phyloP scores from a whole-genome alignment of 2,329 filamentous ascomycete genomes.

The Epichloe elymi region DNA sequence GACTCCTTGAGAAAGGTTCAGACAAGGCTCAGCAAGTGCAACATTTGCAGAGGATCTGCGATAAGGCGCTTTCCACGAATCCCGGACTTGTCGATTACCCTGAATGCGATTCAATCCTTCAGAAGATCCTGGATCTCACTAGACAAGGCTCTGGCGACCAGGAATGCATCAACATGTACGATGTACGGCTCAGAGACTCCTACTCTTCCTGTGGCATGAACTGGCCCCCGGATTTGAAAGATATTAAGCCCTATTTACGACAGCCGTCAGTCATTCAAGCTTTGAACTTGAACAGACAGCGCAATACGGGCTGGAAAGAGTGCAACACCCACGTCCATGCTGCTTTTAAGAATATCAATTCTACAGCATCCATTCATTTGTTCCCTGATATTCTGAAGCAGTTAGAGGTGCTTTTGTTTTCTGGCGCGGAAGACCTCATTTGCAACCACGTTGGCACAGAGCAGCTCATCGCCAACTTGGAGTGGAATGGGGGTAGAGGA shows the following conservation, averaged over 20 bases:
- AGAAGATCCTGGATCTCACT: slow-evolving; percentile 56
- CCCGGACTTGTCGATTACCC: slow-evolving; percentile 46
- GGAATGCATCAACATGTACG: slow-evolving; percentile 90
- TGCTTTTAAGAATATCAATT: slow-evolving; percentile 58
- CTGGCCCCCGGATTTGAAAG: slow-evolving; percentile 83
- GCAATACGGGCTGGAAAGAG: slow-evolving; percentile 81
- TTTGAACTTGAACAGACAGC: slow-evolving; percentile 69
- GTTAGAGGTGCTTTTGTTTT: slow-evolving; percentile 75
- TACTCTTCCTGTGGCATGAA: slow-evolving; percentile 89
- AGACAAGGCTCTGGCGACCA: slow-evolving; percentile 37
- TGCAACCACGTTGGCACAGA: slow-evolving; percentile 97
- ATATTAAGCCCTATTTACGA: slow-evolving; percentile 74
- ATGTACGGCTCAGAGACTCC: slow-evolving; percentile 70
- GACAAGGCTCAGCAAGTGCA: slow-evolving; percentile 53
- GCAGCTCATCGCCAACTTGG: slow-evolving; percentile 74
- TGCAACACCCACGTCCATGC: slow-evolving; percentile 68
- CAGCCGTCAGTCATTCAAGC: slow-evolving; percentile 66
- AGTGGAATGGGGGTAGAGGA: slow-evolving; percentile 83
- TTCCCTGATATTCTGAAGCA: slow-evolving; percentile 68
- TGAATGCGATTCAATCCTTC: slow-evolving; percentile 66
- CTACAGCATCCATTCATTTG: slow-evolving; percentile 58
- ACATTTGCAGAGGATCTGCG: slow-evolving; percentile 54
- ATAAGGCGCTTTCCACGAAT: slow-evolving; percentile 40
- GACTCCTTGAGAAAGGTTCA: slow-evolving; percentile 55
- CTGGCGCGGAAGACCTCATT: slow-evolving; percentile 84